Evolutionary conservation across 164 flowering plant genomes (phyloP).

Genomic region (Echeveria elegans): DNA sequence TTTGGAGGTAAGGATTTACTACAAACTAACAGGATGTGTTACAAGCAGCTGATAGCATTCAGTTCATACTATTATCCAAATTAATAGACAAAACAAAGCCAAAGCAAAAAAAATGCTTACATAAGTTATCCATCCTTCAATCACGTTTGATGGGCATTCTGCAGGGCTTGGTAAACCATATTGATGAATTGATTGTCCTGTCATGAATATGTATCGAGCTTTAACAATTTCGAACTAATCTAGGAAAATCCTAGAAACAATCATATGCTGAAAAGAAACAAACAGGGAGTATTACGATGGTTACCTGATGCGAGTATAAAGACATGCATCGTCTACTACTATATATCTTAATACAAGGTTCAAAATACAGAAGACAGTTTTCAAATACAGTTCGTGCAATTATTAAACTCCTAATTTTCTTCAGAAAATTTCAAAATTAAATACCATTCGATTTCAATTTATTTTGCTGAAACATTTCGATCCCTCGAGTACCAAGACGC

Average conservation of each 20-base stretch:
- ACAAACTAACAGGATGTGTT: background rate
- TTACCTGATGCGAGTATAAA: background rate
- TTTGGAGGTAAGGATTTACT: too few species aligned
- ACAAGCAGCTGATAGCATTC: background rate
- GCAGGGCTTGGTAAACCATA: conserved; percentile 35
- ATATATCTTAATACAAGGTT: background rate
- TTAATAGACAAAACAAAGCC: background rate
- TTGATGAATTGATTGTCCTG: conserved; percentile 47
- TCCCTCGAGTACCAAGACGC: background rate
- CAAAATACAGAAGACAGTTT: background rate
- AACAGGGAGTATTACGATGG: background rate
- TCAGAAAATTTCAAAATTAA: background rate
- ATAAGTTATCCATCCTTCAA: background rate
- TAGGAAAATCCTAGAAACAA: background rate
- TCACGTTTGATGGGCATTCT: conserved; percentile 29
- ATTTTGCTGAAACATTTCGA: background rate
- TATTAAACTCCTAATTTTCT: background rate
- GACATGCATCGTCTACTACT: background rate
- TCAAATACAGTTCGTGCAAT: background rate
- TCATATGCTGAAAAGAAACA: background rate
- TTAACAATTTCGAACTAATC: background rate
- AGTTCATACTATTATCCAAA: background rate
- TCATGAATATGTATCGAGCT: background rate
- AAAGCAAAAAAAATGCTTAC: background rate
- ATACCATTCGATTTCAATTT: background rate